These are phyloP conservation scores for Colletotrichum tanaceti DNA, from an alignment of 2,329 filamentous ascomycete species.

Conservation along the genomic window DNA sequence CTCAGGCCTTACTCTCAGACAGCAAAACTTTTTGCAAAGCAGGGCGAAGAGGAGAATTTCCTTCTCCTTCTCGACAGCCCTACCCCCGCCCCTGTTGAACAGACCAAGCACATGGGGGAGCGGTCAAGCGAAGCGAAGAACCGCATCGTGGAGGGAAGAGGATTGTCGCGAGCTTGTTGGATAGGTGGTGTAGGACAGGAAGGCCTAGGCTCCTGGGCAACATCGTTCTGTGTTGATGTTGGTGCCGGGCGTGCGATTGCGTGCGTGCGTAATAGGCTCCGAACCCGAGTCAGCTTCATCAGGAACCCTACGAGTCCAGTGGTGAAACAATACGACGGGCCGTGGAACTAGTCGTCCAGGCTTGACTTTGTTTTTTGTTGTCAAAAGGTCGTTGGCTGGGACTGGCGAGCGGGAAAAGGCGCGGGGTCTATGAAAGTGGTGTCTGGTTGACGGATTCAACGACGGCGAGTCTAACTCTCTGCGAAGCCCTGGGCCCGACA, in stretches of 20 bases:
- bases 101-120: background rate
- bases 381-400: constrained; percentile 20
- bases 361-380: background rate
- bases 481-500: constrained; percentile 1
- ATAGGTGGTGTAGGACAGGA: background rate
- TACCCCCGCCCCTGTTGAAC: too few species aligned
- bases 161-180: constrained; percentile 1
- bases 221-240: background rate
- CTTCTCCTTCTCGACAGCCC: too few species aligned
- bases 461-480: constrained; percentile 1
- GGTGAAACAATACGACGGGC: constrained; percentile 18
- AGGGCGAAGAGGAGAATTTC: background rate
- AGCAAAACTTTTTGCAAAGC: constrained; percentile 8
- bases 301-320: background rate
- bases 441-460: background rate
- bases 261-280: background rate
- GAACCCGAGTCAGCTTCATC: background rate
- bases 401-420: constrained; percentile 26
- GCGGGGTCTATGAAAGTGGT: background rate
- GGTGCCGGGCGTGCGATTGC: background rate
- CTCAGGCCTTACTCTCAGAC: constrained; percentile 24
- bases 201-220: background rate
- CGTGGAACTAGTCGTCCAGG: constrained; percentile 4
- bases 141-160: background rate
- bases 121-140: constrained; percentile 12